These are phyloP conservation scores for Zopfia rhizophila DNA, from an alignment of 2,329 filamentous ascomycete genomes.

Conservation along the genomic window DNA sequence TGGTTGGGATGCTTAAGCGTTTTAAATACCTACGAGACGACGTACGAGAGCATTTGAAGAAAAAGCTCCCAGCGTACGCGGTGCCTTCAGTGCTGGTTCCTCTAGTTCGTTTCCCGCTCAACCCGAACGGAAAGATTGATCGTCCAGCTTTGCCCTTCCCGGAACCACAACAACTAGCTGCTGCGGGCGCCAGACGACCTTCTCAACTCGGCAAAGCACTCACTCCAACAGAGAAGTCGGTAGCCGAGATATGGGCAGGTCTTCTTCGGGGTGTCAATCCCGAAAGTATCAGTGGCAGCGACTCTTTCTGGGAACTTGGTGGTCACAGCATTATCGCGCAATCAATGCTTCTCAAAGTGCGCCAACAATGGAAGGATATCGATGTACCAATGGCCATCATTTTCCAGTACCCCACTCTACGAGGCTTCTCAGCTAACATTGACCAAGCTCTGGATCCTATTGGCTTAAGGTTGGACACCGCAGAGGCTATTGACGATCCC, in stretches of 20 bases:
- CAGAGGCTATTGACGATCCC: conserved; percentile 54
- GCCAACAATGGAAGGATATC: conserved; percentile 68
- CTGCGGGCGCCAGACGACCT: conserved; percentile 61
- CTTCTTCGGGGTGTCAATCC: conserved; percentile 74
- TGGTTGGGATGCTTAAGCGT: conserved; percentile 67
- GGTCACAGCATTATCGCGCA: conserved; percentile 85
- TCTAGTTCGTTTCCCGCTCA: conserved; percentile 78
- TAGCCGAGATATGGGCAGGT: conserved; percentile 80
- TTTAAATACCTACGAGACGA: conserved; percentile 70
- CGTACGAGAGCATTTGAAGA: conserved; percentile 74
- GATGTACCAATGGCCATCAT: conserved; percentile 77
- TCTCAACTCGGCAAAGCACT: conserved; percentile 58
- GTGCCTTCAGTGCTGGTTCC: conserved; percentile 80
- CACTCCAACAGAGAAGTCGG: conserved; percentile 68
- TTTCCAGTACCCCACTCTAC: conserved; percentile 73
- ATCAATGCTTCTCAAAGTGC: conserved; percentile 78
- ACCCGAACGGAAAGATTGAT: conserved; percentile 76
- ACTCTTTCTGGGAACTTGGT: conserved; percentile 81
- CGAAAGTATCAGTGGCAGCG: conserved; percentile 71
- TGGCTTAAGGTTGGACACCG: conserved; percentile 56
- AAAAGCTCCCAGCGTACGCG: conserved; percentile 77
- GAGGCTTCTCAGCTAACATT: conserved; percentile 64
- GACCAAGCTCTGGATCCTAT: conserved; percentile 62
- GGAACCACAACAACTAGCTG: conserved; percentile 73
- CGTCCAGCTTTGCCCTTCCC: conserved; percentile 83